These are phyloP conservation scores for Lasiodiplodia sp. DNA, from an alignment of 2,329 filamentous ascomycete species.

Conservation along the genomic window DNA sequence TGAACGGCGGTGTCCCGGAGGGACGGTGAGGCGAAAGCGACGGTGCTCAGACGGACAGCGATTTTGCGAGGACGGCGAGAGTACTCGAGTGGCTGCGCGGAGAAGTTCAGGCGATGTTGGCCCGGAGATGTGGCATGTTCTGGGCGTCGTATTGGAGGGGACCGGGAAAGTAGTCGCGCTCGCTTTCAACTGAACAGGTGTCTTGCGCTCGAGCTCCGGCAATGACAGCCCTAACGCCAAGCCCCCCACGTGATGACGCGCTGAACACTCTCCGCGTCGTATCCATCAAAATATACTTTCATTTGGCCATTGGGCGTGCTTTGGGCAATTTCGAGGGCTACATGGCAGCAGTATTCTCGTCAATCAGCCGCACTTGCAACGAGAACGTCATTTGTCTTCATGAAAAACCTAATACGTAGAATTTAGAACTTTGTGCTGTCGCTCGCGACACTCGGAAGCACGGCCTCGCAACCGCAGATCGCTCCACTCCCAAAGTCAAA, in stretches of 20 bases:
- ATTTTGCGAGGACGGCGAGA: not conserved
- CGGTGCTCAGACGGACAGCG: slow-evolving; percentile 7
- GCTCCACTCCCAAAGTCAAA: not conserved
- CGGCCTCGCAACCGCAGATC: slow-evolving; percentile 5
- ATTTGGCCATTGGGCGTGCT: not conserved
- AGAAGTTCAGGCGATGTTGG: slow-evolving; percentile 14
- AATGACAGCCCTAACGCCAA: slow-evolving; percentile 18
- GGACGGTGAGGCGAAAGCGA: slow-evolving; percentile 23
- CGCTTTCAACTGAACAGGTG: slow-evolving; percentile 30
- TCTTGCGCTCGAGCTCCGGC: slow-evolving; percentile 29
- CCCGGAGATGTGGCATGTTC: slow-evolving; percentile 19
- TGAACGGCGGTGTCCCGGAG: slow-evolving; percentile 43
- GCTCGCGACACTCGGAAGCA: slow-evolving; percentile 7
- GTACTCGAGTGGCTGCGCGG: not conserved
- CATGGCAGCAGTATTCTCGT: not conserved
- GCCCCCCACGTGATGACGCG: slow-evolving; percentile 25
- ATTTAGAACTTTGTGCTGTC: not conserved
- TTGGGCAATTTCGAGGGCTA: not conserved
- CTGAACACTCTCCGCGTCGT: not conserved
- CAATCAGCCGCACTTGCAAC: not conserved
- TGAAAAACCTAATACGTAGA: not conserved
- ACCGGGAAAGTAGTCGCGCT: slow-evolving; percentile 11
- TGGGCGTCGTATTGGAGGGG: slow-evolving; percentile 10
- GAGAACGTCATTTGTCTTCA: not conserved
- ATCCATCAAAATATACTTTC: not conserved